Percentiles rank a stretch among this genome's conserved stretches.
These are phyloP conservation scores for Arabidopsis arenosa DNA, from an alignment of 345 rosid species.

Conservation along the genomic window DNA sequence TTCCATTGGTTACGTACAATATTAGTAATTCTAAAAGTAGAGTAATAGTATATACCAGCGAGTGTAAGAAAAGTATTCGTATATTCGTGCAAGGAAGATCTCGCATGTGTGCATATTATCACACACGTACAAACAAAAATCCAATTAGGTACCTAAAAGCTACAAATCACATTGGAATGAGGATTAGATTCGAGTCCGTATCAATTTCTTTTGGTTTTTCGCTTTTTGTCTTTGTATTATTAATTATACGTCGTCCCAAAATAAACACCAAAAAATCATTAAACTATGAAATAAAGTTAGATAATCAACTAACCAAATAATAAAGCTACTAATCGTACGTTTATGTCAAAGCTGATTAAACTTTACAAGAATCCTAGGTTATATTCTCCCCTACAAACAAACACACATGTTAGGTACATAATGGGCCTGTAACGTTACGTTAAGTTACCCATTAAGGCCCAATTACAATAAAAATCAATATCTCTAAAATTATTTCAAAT, in stretches of 20 bases:
- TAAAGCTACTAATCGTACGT: slow-evolving; percentile 26
- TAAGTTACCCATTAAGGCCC: not conserved
- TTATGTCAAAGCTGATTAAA: slow-evolving; percentile 15
- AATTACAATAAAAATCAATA: not conserved
- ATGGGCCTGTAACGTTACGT: not conserved
- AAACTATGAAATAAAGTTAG: not conserved
- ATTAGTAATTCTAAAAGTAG: not conserved
- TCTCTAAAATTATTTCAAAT: not conserved
- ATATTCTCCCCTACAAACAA: slow-evolving; percentile 4
- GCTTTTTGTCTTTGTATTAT: slow-evolving; percentile 17
- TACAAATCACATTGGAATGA: slow-evolving; percentile 37
- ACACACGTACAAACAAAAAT: slow-evolving; percentile 39
- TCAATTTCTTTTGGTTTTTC: slow-evolving; percentile 35
- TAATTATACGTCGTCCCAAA: slow-evolving; percentile 23
- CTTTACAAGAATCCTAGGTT: slow-evolving; percentile 32
- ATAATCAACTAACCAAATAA: slow-evolving; percentile 13
- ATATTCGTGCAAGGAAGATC: slow-evolving; percentile 11
- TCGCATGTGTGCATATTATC: slow-evolving; percentile 26
- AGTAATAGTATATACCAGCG: too few relatives aligned
- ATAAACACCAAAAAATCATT: not conserved
- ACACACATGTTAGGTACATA: not conserved
- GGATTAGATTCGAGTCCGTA: slow-evolving; percentile 38
- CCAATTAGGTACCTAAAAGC: slow-evolving; percentile 7
- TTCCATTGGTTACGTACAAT: not conserved
- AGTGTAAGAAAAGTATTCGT: too few relatives aligned